phyloP scores from a whole-genome alignment of 1,284 basidiomycete species.

The Ceratobasidium sp. region DNA sequence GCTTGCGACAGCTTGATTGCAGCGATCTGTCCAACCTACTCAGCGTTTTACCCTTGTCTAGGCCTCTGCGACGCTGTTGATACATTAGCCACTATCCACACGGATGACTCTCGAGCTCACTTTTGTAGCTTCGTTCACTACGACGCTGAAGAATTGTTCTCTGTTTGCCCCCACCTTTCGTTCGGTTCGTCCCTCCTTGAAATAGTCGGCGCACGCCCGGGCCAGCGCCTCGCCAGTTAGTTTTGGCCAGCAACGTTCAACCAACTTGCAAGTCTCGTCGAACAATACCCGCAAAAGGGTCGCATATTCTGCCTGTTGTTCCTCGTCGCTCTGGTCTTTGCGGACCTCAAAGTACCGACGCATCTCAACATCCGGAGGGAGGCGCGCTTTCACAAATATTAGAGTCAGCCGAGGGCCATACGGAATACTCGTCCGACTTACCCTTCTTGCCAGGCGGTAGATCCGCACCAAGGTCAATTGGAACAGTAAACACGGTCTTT shows the following conservation, averaged over 20 bases:
- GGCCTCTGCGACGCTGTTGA: background rate
- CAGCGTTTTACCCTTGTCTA: background rate
- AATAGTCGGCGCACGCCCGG: background rate
- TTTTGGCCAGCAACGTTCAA: background rate
- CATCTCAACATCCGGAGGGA: background rate
- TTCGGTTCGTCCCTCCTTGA: background rate
- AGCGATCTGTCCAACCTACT: background rate
- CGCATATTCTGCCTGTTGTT: slow-evolving; percentile 6
- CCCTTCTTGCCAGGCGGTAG: background rate
- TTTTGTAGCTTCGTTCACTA: slow-evolving; percentile 10
- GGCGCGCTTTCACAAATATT: background rate
- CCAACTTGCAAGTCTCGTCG: background rate
- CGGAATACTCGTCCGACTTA: background rate
- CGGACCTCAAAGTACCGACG: background rate
- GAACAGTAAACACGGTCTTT: slow-evolving; percentile 8
- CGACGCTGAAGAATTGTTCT: slow-evolving; percentile 2
- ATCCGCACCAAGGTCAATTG: slow-evolving; percentile 5
- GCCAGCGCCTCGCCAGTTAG: background rate
- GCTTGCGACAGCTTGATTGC: background rate
- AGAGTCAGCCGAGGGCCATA: background rate
- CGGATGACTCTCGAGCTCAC: background rate
- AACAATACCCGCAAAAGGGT: slow-evolving; percentile 7
- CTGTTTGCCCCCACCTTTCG: background rate
- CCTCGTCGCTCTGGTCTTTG: background rate
- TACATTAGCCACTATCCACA: background rate